Evolutionary conservation across 2,329 filamentous ascomycete genomes (phyloP), one percentile per base, ranked within the genome.

Genomic region (Botryotinia calthae): DNA sequence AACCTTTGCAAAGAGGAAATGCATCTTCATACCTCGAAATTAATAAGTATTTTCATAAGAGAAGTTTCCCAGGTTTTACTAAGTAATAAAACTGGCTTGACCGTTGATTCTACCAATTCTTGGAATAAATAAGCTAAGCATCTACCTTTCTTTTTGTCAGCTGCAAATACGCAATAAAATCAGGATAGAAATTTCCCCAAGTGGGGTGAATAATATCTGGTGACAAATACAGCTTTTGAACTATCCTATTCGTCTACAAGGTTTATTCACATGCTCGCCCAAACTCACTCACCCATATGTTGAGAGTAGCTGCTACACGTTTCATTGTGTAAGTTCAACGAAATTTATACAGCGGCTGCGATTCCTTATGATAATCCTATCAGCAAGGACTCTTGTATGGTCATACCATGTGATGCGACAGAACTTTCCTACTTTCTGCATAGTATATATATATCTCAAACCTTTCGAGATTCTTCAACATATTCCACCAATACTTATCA

Each of bases 141-240:
- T 14, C 48, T n/a, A 12, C 4, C 1, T 1, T 51, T 25, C 9
- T n/a, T 14, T 51, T n/a, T 4, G 6, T 14, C 2, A 0, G 10
- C 48, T 14, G 25, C 4, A 51, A 6, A 10, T 5, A 51, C 48
- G 2, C 12, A 51, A 7, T n/a, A 5, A 51, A n/a, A n/a, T n/a
- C 25, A 14, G 4, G 22, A 6, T 51, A 12, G 12, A n/a, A 14
- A n/a, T n/a, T 51, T 1, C 16, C n/a, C 25, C 25, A 3, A 54
- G 12, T 28, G 4, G 16, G 25, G 10, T 54, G 48, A 54, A 54
- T 28, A 16, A n/a, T 7, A 4, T n/a, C 12, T 16, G 25, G 48
- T 54, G 48, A 14, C 5, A 54, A 14, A 16, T 7, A 16, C 12
- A 7, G 14, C 14, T 28, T 5, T 54, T 10, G 1, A n/a, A 3